A percentile compares a stretch with the other conserved stretches of the same genome.
Conservation (phyloP, 768 basidiomycete species). For the Termitomyces heimii region DNA sequence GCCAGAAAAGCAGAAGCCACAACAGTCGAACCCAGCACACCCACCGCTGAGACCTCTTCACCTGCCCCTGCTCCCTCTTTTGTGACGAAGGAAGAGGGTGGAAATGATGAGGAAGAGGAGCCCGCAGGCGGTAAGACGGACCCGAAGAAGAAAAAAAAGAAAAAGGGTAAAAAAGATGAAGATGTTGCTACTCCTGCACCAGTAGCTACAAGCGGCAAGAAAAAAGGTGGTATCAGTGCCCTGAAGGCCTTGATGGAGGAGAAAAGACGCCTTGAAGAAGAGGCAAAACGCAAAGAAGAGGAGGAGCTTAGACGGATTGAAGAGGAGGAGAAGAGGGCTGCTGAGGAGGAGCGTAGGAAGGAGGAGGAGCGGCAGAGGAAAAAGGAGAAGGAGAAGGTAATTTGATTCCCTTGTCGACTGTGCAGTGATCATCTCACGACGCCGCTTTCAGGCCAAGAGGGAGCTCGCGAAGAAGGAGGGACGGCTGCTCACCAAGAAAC, state of each 20-base stretch:
- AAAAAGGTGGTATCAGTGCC: conserved; percentile 77
- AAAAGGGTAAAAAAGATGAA: conserved; percentile 62
- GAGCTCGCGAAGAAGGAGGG: conserved; percentile 94
- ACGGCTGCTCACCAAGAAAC: conserved; percentile 91
- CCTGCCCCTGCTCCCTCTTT: conserved; percentile 18
- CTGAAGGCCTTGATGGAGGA: conserved; percentile 90
- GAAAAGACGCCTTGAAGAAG: conserved; percentile 85
- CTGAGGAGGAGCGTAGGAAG: conserved; percentile 69
- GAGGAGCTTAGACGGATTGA: conserved; percentile 79
- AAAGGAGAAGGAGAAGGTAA: conserved; percentile 88
- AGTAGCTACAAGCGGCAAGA: conserved; percentile 40
- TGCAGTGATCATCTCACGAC: background rate
- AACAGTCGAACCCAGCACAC: conserved; percentile 21
- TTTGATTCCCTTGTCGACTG: background rate
- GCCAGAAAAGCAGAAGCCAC: conserved; percentile 59
- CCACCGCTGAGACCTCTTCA: conserved; percentile 22
- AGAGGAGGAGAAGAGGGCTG: conserved; percentile 78
- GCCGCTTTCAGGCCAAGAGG: conserved; percentile 64
- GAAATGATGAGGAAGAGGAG: conserved; percentile 64
- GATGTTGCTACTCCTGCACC: conserved; percentile 34
- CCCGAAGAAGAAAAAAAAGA: conserved; percentile 87
- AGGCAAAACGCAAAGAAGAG: conserved; percentile 62
- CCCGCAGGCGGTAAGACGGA: conserved; percentile 44
- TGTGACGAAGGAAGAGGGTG: conserved; percentile 40
- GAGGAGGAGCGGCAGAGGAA: conserved; percentile 80